phyloP scores from a whole-genome alignment of 192 early-diverging fungal genomes.

The Oehlia diaphana region DNA sequence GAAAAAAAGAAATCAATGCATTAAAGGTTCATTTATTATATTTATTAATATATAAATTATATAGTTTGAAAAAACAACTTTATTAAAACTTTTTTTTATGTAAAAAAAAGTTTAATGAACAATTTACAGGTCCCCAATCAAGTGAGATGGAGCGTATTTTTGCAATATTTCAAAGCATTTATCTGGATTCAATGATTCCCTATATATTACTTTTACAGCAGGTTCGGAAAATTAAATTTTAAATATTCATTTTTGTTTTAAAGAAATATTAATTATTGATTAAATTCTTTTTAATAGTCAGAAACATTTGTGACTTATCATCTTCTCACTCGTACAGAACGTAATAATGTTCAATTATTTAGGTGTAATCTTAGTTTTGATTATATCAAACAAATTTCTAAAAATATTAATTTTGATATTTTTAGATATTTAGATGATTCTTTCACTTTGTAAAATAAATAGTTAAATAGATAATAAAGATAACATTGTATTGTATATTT shows the following conservation, averaged over 20 bases:
- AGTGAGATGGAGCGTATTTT: background rate
- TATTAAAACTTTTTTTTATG: background rate
- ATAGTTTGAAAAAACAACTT: background rate
- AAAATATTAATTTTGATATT: background rate
- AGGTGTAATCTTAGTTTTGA: constrained; percentile 6
- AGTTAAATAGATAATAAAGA: too few relatives aligned
- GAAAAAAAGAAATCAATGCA: background rate
- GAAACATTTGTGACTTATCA: background rate
- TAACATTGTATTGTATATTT: too few relatives aligned
- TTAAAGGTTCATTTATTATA: background rate
- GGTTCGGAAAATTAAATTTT: background rate
- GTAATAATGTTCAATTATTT: background rate
- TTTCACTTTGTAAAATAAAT: background rate
- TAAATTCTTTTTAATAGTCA: background rate
- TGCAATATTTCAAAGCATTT: constrained; percentile 1
- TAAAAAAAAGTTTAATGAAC: background rate
- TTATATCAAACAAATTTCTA: constrained; percentile 6
- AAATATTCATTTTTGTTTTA: too few relatives aligned
- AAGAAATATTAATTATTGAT: background rate
- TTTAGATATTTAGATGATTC: constrained; percentile 1
- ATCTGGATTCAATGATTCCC: background rate
- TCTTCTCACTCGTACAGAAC: background rate
- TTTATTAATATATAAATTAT: background rate
- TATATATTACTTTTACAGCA: background rate
- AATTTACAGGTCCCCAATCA: constrained; percentile 3